These are phyloP conservation scores for Podospora pseudoanserina DNA, from an alignment of 495 filamentous ascomycete genomes.

Conservation along the genomic window DNA sequence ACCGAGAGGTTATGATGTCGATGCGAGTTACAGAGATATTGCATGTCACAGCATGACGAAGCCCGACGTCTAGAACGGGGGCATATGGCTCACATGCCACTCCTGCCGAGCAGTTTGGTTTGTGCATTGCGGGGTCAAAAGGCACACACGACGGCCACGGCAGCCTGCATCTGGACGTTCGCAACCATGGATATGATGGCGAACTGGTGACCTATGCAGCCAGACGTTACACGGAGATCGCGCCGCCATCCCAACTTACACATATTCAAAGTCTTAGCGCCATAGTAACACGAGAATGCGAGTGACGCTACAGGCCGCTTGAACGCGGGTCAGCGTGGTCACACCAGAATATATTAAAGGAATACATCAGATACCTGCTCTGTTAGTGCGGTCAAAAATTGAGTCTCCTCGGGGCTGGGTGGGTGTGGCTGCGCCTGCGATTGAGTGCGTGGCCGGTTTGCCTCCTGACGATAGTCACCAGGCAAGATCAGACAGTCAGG, in stretches of 20 bases:
- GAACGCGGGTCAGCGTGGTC: neutral
- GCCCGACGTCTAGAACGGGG: neutral
- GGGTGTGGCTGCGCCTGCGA: neutral
- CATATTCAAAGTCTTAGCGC: neutral
- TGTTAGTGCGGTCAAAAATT: neutral
- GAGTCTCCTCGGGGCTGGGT: neutral
- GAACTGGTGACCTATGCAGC: neutral
- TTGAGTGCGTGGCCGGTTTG: neutral
- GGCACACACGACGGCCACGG: neutral
- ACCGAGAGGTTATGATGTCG: neutral
- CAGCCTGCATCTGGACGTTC: neutral
- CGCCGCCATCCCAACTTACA: neutral
- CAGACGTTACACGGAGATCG: conserved; percentile 1
- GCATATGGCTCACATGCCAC: neutral
- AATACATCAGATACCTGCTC: neutral
- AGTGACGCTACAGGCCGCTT: neutral
- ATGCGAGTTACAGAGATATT: neutral
- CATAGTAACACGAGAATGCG: neutral
- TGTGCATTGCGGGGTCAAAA: neutral
- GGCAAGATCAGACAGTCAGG: neutral
- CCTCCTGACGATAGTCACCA: neutral
- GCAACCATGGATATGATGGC: neutral
- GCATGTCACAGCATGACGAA: neutral
- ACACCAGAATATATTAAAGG: neutral
- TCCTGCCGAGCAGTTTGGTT: neutral